phyloP scores from a whole-genome alignment of 768 basidiomycete genomes.

The Cystobasidiopsis lactophilus region DNA sequence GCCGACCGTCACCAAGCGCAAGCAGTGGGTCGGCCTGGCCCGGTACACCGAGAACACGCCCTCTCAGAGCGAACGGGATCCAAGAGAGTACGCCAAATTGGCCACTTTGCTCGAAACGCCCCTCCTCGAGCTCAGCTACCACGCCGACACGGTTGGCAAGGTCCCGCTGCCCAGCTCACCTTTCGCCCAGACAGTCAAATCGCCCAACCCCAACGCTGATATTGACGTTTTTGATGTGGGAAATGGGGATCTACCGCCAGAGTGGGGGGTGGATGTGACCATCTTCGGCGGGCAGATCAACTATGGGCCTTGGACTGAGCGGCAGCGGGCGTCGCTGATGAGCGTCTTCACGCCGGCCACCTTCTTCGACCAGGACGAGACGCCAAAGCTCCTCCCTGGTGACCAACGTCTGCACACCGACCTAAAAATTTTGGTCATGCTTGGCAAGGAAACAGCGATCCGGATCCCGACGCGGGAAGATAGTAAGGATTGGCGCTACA shows the following conservation, averaged over 20 bases:
- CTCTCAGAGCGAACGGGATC: neutral
- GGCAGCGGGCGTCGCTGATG: slow-evolving; percentile 64
- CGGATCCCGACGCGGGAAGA: slow-evolving; percentile 76
- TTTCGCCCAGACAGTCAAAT: neutral
- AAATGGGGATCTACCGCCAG: slow-evolving; percentile 67
- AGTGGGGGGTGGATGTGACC: slow-evolving; percentile 77
- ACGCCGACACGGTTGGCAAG: slow-evolving; percentile 58
- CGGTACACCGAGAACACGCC: slow-evolving; percentile 23
- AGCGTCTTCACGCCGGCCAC: slow-evolving; percentile 59
- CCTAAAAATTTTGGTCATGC: slow-evolving; percentile 56
- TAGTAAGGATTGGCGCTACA: slow-evolving; percentile 92
- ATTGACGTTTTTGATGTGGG: slow-evolving; percentile 39
- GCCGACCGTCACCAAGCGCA: neutral
- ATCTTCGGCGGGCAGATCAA: slow-evolving; percentile 51
- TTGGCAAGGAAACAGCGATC: slow-evolving; percentile 52
- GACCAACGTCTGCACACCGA: slow-evolving; percentile 65
- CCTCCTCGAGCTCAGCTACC: slow-evolving; percentile 57
- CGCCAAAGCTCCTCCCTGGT: slow-evolving; percentile 38
- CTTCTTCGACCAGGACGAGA: slow-evolving; percentile 41
- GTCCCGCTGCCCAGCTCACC: slow-evolving; percentile 31
- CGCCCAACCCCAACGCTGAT: neutral
- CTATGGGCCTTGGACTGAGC: slow-evolving; percentile 93
- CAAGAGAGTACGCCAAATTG: slow-evolving; percentile 56
- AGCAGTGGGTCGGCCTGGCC: slow-evolving; percentile 27
- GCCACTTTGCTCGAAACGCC: slow-evolving; percentile 59